Base-by-base conservation (phyloP, 2,329 filamentous ascomycete genomes). In the Thielaviopsis euricoi region DNA sequence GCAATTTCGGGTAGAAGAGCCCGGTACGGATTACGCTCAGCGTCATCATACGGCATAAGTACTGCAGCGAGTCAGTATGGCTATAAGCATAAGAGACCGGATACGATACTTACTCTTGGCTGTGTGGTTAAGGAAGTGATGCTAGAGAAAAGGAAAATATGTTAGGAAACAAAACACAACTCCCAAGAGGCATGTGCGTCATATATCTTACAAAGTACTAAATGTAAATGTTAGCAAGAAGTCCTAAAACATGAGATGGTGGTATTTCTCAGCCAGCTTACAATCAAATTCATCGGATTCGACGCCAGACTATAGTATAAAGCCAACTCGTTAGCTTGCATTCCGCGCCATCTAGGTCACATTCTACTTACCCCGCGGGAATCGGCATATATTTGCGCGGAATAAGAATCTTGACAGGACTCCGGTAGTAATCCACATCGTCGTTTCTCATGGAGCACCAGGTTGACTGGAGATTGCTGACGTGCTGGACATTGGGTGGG, bases 261-360 rank as follows among this genome's bases (percentile, higher is more conserved):
- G 22, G 37, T 26, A 21, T 60, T 37, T 58, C 50, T 50, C 19
- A 46, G 19, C 25, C 13, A 26, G 67, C 70, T 63, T 62, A 74
- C 72, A 63, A 93, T 75, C 61, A 93, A 69, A 65, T 93, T 91
- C 80, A 91, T 91, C 1, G 82, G 85, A 64, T 88, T 90, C 43
- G 85, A 79, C 50, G 78, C 70, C 29, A 89, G 71, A 10, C 78
- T 71, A 33, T 19, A 49, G 19, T 5, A 13, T 2, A n/a, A 52
- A 12, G n/a, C n/a, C 15, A 9, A 40, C n/a, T 21, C 7, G 26
- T 46, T 50, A 55, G 58, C 53, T 21, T 12, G 25, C 2, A 40
- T 3, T 25, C 15, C 21, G 5, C 10, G 23, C 23, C 19, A 10
- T n/a, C 13, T 7, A 33, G 9, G 17, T 9, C 22, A 7, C 1